Conservation (phyloP, 2,329 filamentous ascomycete species). For the Harringtonia lauricola region DNA sequence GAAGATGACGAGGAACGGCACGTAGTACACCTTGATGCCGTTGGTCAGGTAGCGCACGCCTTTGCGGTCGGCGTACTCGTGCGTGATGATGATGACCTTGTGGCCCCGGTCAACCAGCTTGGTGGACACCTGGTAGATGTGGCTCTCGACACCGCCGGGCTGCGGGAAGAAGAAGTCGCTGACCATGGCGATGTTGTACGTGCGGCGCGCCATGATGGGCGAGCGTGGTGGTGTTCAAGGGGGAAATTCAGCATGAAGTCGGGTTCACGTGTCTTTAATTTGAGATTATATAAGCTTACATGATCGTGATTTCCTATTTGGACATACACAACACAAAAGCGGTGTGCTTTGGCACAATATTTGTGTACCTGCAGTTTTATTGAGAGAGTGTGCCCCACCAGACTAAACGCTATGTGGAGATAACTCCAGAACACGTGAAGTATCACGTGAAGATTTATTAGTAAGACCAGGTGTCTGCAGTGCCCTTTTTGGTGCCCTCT, state of each 20-base stretch:
- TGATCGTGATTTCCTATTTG: too few relatives aligned
- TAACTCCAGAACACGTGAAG: too few relatives aligned
- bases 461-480: too few relatives aligned
- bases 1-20: conserved; percentile 93
- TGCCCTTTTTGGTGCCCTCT: too few relatives aligned
- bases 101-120: conserved; percentile 96
- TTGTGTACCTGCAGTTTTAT: too few relatives aligned
- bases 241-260: not conserved
- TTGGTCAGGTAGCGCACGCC: conserved; percentile 94
- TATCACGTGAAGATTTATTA: too few relatives aligned
- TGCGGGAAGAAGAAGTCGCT: conserved; percentile 99
- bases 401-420: too few relatives aligned
- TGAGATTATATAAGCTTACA: too few relatives aligned
- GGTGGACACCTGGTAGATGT: conserved; percentile 94
- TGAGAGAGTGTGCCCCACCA: too few relatives aligned
- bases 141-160: conserved; percentile 90
- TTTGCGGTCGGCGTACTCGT: conserved; percentile 82
- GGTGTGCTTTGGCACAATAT: too few relatives aligned
- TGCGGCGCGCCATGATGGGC: conserved; percentile 38
- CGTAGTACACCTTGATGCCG: conserved; percentile 94
- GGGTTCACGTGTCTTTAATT: not conserved
- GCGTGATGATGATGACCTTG: conserved; percentile 96
- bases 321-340: too few relatives aligned
- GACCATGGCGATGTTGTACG: conserved; percentile 76
- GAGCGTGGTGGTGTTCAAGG: not conserved